These are phyloP conservation scores for Fraxinus albicans DNA, from an alignment of 305 asterid species.

Conservation along the genomic window DNA sequence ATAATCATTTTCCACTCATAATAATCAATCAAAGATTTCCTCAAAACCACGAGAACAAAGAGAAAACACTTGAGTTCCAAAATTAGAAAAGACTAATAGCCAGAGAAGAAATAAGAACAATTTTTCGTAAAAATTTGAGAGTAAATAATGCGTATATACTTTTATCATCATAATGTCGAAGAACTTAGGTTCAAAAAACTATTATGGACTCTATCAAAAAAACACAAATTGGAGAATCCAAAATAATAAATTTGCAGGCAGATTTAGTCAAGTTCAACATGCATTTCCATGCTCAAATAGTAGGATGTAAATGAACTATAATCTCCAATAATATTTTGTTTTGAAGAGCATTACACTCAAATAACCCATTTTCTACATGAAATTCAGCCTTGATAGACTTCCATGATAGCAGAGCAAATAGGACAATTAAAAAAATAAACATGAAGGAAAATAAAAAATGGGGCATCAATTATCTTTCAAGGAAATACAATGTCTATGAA, in stretches of 20 bases:
- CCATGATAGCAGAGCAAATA: background rate
- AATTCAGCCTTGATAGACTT: background rate
- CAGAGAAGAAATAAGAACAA: background rate
- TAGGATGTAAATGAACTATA: background rate
- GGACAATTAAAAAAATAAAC: background rate
- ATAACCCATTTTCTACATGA: background rate
- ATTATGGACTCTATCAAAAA: background rate
- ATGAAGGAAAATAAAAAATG: background rate
- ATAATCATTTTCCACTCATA: slow-evolving; percentile 10
- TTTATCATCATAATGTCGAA: background rate
- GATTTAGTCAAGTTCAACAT: background rate
- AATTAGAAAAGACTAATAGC: background rate
- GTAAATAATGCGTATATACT: background rate
- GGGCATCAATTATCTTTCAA: background rate
- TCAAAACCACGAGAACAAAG: background rate
- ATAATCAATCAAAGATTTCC: slow-evolving; percentile 9
- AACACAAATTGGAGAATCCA: background rate
- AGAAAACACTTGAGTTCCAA: background rate
- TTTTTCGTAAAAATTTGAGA: background rate
- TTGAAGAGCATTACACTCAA: background rate
- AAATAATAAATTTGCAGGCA: background rate
- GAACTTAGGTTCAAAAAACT: background rate
- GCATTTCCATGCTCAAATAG: background rate
- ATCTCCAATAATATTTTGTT: background rate
- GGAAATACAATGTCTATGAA: background rate